phyloP scores from a whole-genome alignment of 306 rosid species.

The Vigna unguiculata region DNA sequence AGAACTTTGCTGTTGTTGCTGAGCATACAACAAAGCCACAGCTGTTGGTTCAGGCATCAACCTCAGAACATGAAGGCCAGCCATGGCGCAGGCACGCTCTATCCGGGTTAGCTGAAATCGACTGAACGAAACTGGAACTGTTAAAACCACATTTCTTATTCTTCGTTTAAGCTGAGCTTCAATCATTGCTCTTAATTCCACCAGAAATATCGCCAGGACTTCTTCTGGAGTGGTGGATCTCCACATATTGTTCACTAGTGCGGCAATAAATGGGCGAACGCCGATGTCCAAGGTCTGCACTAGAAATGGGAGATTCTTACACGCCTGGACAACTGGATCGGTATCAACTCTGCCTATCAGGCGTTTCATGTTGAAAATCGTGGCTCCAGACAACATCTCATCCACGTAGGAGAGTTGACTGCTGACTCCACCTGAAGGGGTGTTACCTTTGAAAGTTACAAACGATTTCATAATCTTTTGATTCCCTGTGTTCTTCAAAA shows the following conservation, averaged over 20 bases:
- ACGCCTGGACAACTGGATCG: conserved; percentile 76
- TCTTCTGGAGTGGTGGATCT: conserved; percentile 89
- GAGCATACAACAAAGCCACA: conserved; percentile 81
- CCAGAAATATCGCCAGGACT: conserved; percentile 72
- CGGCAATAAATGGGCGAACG: conserved; percentile 79
- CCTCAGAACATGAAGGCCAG: conserved; percentile 80
- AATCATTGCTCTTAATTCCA: conserved; percentile 71
- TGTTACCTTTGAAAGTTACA: conserved; percentile 71
- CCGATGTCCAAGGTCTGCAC: conserved; percentile 90
- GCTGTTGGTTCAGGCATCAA: conserved; percentile 97
- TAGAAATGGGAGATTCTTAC: conserved; percentile 83
- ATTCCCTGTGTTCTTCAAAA: conserved; percentile 71
- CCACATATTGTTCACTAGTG: conserved; percentile 80
- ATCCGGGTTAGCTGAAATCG: conserved; percentile 83
- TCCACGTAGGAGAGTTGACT: conserved; percentile 60
- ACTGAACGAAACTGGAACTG: conserved; percentile 84
- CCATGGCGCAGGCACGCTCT: conserved; percentile 90
- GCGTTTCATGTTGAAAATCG: conserved; percentile 92
- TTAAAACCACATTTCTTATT: conserved; percentile 74
- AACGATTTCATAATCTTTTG: conserved; percentile 81
- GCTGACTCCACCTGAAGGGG: conserved; percentile 71
- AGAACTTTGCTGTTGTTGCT: conserved; percentile 66
- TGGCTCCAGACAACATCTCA: conserved; percentile 74
- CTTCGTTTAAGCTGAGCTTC: conserved; percentile 67
- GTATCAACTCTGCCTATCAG: conserved; percentile 88